These are phyloP conservation scores for Malus fusca DNA, from an alignment of 306 rosid species.

Conservation along the genomic window DNA sequence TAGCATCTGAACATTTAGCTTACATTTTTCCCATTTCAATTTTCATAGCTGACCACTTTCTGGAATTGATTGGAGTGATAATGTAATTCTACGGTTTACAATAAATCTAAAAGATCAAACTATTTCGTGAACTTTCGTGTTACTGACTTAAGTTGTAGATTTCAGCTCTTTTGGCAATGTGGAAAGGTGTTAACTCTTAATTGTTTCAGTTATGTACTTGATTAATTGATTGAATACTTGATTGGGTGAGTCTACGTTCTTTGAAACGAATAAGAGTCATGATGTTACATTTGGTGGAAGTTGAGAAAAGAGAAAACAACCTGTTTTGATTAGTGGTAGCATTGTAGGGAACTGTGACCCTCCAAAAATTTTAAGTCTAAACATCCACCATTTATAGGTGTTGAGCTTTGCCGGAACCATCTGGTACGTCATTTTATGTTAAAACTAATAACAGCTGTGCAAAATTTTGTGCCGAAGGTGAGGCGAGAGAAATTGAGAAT, in stretches of 20 bases:
- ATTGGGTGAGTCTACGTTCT: no score
- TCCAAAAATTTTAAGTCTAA: no score
- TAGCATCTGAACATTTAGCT: neutral
- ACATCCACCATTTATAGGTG: no score
- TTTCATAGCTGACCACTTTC: neutral
- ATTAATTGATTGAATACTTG: conserved; percentile 37
- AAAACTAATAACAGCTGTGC: neutral
- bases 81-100: neutral
- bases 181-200: neutral
- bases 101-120: neutral
- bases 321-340: no score
- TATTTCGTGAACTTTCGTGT: neutral
- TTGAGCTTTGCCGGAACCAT: no score
- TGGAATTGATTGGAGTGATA: neutral
- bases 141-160: neutral
- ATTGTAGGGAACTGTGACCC: no score
- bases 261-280: no score
- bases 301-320: no score
- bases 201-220: neutral
- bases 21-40: neutral
- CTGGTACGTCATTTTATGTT: no score
- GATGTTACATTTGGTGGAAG: conserved; percentile 13
- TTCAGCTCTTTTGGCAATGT: neutral
- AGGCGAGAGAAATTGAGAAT: neutral
- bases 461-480: neutral